Percentiles rank a stretch among this genome's conserved stretches.
phyloP scores from a whole-genome alignment of 2,329 filamentous ascomycete species.

The Trichoderma citrinoviride region DNA sequence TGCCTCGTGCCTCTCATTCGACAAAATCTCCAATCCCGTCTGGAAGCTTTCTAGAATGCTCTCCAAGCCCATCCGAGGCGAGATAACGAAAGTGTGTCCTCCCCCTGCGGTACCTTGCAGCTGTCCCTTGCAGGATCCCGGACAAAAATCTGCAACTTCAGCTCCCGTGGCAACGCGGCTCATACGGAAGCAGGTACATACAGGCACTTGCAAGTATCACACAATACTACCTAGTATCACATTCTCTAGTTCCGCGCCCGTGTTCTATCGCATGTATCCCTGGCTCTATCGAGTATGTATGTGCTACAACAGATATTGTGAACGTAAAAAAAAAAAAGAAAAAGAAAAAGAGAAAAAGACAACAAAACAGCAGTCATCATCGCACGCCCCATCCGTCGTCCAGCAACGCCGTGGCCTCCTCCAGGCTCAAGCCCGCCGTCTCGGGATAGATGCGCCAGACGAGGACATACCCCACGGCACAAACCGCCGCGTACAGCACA shows the following conservation, averaged over 20 bases:
- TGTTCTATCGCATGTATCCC: background rate
- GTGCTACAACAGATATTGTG: too few relatives aligned
- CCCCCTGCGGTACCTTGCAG: conserved; percentile 18
- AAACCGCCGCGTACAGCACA: conserved; percentile 72
- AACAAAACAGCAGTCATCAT: conserved; percentile 34
- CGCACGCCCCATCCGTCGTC: conserved; percentile 70
- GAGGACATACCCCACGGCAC: conserved; percentile 62
- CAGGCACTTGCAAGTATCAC: background rate
- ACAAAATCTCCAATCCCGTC: background rate
- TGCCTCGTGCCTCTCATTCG: background rate
- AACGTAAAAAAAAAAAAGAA: background rate
- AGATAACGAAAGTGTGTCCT: background rate
- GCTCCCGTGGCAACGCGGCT: conserved; percentile 9
- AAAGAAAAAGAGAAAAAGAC: background rate
- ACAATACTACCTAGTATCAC: too few relatives aligned
- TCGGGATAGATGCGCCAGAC: conserved; percentile 81
- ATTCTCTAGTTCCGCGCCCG: background rate
- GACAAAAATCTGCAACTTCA: background rate
- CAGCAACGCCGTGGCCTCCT: conserved; percentile 72
- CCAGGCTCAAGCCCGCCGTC: conserved; percentile 75
- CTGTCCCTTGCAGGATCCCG: background rate
- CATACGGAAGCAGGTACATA: background rate
- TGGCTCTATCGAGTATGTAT: background rate
- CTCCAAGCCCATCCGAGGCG: background rate
- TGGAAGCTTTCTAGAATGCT: conserved; percentile 9